Evolutionary conservation across 2,329 filamentous ascomycete genomes (phyloP), one percentile per base, ranked within the genome.

Genomic region (Aulographum hederae): DNA sequence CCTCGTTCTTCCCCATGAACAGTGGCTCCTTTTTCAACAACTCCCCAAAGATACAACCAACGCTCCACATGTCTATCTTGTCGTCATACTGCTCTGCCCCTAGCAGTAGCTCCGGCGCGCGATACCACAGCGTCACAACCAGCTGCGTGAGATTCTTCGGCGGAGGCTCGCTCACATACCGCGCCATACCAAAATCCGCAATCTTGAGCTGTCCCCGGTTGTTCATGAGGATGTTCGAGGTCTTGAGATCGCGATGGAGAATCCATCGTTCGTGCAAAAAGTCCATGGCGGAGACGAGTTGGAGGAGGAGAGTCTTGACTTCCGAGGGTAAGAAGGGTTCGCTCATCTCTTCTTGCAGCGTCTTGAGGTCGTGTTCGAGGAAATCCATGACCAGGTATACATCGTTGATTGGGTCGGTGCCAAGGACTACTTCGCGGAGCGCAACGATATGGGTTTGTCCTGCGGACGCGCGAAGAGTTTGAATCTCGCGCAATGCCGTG

Each of bases 341-440:
- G 32, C 77, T 69, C 82, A 95, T 93, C 48, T 91, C 80, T 53
- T 91, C 80, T 39, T 93, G 78, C 35, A 98, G 68, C 34, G 78
- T 80, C 55, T 91, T 92, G 35, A 98, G 72, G 48, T 98, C 89
- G 62, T 98, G 89, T 60, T 95, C 86, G 45, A 94, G 65, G 54
- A 95, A 98, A 49, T 94, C 85, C 65, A 98, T 86, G 39, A 95
- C 89, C 35, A 98, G 71, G 52, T 82, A 91, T 41, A 94, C 77
- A 57, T 76, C 69, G 38, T 66, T 60, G 39, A 68, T 52, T 21
- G 54, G 57, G 37, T 74, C 70, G 3, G 21, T 10, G 16, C 81
- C 79, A 26, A 86, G 71, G 0, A 95, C 81, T 5, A 95, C 76
- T 50, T 95, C 86, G 34, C 72, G 66, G 34, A 98, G 58, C 26